These are phyloP conservation scores for Rachicladosporium sp. DNA, from an alignment of 2,329 filamentous ascomycete genomes.

Conservation along the genomic window DNA sequence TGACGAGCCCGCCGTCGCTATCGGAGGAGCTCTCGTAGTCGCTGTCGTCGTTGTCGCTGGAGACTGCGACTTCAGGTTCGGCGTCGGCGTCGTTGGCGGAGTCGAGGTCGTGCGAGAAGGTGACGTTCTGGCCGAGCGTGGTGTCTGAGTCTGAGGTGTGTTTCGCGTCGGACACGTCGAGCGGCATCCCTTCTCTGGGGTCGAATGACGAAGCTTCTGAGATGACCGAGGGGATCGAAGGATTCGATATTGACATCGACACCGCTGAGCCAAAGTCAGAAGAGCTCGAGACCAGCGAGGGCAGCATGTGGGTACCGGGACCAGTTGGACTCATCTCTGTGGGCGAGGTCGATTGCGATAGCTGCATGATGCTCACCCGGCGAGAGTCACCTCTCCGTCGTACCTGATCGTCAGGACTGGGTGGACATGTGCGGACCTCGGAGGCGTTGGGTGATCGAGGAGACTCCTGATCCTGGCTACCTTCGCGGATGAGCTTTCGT, in stretches of 20 bases:
- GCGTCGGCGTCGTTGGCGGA: conserved; percentile 3
- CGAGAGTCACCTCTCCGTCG: conserved; percentile 6
- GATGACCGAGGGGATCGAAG: conserved; percentile 39
- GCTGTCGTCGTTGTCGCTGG: conserved; percentile 29
- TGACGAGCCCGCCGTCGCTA: conserved; percentile 28
- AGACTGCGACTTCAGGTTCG: conserved; percentile 23
- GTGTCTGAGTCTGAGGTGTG: conserved; percentile 14
- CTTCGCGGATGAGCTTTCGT: conserved; percentile 22
- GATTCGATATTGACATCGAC: conserved; percentile 38
- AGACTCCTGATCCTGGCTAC: conserved; percentile 15
- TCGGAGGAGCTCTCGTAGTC: conserved; percentile 28
- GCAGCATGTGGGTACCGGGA: conserved; percentile 14
- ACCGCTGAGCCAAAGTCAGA: conserved; percentile 37
- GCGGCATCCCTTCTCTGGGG: conserved; percentile 12
- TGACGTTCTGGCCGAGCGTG: too few species aligned
- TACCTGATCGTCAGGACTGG: conserved; percentile 32
- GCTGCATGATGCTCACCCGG: conserved; percentile 13
- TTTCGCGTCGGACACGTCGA: conserved; percentile 24
- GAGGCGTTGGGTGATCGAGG: conserved; percentile 3
- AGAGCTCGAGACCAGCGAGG: conserved; percentile 30
- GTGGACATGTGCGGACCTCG: conserved; percentile 27
- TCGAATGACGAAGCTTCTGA: conserved; percentile 35
- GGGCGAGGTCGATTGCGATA: conserved; percentile 18
- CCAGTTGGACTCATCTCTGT: conserved; percentile 29
- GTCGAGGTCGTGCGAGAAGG: too few species aligned